Base-by-base conservation (phyloP, 352 stramenopile species). In the Thraustotheca clavata region DNA sequence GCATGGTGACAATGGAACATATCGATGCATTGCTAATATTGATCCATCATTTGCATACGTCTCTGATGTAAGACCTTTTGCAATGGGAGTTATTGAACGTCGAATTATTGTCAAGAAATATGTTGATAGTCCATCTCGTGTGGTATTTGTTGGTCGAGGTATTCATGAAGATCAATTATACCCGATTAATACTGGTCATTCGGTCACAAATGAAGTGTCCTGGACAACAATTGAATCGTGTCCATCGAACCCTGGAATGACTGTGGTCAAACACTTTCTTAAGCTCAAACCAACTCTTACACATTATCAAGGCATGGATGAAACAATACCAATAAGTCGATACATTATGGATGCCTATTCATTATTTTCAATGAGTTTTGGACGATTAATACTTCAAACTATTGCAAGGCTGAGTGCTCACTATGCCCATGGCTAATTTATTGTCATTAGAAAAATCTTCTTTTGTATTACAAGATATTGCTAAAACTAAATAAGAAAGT, bases 141-240 rank as follows among this genome's bases (percentile, higher is more conserved):
- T 54, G 4, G 57, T 65, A 16, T 65, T 65, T 55, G 36, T 65
- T n/a, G 38, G 36, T 18, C 57, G 47, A 34, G 47, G 47, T 32
- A 65, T 65, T 32, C 57, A 65, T 20, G 57, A 65, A 22, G 57
- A 65, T 32, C 41, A 50, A 35, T 14, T 9, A 9, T 52, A 20
- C n/a, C 43, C 43, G 24, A 31, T 52, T 2, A 52, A 9, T 8
- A 31, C 31, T 11, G 43, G 43, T 7, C 43, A 52, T 31, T 24
- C 43, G 24, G n/a, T 52, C 43, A 52, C 43, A 7, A 52, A 52
- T 31, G 43, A 52, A 9, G 43, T 52, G 3, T 52, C 43, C 24
- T 52, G 43, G 43, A 52, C 43, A 52, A 52, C 43, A 11, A 18
- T 52, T 31, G 43, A 52, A 31, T 43, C 38, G 16, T 24, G 31